Conservation (phyloP, 2,329 filamentous ascomycete species). For the Talaromyces marneffei region DNA sequence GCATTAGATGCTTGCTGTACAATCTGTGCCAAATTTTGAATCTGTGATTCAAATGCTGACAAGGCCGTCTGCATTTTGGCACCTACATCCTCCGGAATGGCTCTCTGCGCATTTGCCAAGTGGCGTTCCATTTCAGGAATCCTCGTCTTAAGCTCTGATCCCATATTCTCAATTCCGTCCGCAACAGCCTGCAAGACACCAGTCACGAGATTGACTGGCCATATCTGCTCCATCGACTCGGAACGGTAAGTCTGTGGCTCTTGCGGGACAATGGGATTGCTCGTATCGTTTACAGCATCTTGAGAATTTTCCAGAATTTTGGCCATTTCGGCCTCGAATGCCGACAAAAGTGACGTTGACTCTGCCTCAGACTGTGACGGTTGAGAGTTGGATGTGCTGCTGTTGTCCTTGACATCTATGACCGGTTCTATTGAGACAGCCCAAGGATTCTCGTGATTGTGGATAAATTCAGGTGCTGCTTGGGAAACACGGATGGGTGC, state of each 20-base stretch:
- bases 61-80: slow-evolving; percentile 32
- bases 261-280: neutral
- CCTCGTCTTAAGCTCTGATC: slow-evolving; percentile 31
- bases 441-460: slow-evolving; percentile 7
- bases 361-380: slow-evolving; percentile 18
- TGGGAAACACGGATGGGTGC: neutral
- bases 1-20: slow-evolving; percentile 34
- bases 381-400: neutral
- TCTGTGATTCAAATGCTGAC: slow-evolving; percentile 30
- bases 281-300: neutral
- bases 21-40: slow-evolving; percentile 32
- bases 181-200: slow-evolving; percentile 31
- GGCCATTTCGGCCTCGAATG: slow-evolving; percentile 37
- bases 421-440: neutral
- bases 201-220: slow-evolving; percentile 28
- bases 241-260: slow-evolving; percentile 14
- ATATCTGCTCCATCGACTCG: slow-evolving; percentile 16
- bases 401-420: neutral
- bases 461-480: neutral
- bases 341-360: slow-evolving; percentile 31
- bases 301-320: slow-evolving; percentile 24
- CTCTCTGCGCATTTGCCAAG: slow-evolving; percentile 29
- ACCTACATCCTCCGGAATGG: slow-evolving; percentile 33
- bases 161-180: slow-evolving; percentile 30
- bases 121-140: slow-evolving; percentile 36